These are phyloP conservation scores for Saraca asoca DNA, from an alignment of 331 rosid genomes.

Conservation along the genomic window DNA sequence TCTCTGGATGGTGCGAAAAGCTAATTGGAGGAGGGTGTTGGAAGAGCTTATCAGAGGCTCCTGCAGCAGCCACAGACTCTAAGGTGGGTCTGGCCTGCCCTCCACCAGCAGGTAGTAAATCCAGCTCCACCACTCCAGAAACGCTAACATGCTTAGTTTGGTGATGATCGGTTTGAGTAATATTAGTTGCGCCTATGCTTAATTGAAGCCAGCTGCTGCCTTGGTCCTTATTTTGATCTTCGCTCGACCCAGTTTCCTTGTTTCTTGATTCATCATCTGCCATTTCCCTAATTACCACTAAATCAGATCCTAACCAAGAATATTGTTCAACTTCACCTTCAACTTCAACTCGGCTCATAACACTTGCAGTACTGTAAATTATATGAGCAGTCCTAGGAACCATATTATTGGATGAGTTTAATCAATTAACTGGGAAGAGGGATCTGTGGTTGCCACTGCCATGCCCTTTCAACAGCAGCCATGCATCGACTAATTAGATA, in stretches of 20 bases:
- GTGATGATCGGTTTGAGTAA: background rate
- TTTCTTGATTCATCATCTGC: constrained; percentile 71
- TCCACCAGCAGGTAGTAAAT: no score
- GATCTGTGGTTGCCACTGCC: no score
- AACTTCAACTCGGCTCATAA: no score
- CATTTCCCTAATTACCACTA: constrained; percentile 45
- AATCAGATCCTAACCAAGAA: constrained; percentile 48
- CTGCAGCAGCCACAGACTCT: no score
- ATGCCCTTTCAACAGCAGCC: constrained; percentile 45
- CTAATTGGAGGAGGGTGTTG: background rate
- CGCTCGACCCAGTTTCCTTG: constrained; percentile 9
- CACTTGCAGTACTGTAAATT: constrained; percentile 35
- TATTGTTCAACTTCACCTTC: no score
- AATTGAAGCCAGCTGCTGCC: constrained; percentile 59
- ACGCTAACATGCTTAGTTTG: no score
- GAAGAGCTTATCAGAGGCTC: no score
- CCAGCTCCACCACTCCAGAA: no score
- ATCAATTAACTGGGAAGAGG: background rate
- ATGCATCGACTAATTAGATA: constrained; percentile 28
- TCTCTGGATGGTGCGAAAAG: constrained; percentile 42
- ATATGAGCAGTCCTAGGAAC: background rate
- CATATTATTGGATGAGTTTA: constrained; percentile 24
- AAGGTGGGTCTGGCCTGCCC: no score
- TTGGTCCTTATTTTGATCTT: constrained; percentile 21
- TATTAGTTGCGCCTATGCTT: constrained; percentile 51